A percentile compares a stretch with the other conserved stretches of the same genome.
These are phyloP conservation scores for Pseudogymnoascus sp. DNA, from an alignment of 2,329 filamentous ascomycete species.

Conservation along the genomic window DNA sequence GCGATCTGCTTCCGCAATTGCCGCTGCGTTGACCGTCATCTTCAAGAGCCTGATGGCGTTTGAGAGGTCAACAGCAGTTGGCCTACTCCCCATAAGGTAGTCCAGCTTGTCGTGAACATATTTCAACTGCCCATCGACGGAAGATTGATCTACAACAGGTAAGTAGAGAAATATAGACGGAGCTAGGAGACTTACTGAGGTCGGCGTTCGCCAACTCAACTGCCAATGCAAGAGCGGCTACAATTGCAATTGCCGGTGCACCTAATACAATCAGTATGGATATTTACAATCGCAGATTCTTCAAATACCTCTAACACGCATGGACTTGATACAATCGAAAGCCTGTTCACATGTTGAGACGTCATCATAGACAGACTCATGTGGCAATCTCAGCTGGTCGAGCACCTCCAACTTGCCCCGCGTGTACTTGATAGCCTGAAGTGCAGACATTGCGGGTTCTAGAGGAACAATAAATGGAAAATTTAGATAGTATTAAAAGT, in stretches of 20 bases:
- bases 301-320: constrained; percentile 59
- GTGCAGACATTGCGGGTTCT: constrained; percentile 33
- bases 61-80: constrained; percentile 89
- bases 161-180: not conserved
- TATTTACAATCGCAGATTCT: not conserved
- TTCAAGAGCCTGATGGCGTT: constrained; percentile 84
- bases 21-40: constrained; percentile 48
- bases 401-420: constrained; percentile 69
- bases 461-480: not conserved
- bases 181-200: constrained; percentile 34
- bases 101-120: constrained; percentile 73
- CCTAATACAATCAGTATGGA: constrained; percentile 38
- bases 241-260: constrained; percentile 94
- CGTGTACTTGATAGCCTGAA: constrained; percentile 73
- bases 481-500: not conserved
- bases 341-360: constrained; percentile 67
- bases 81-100: constrained; percentile 81
- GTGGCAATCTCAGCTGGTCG: constrained; percentile 76
- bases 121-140: constrained; percentile 53
- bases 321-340: constrained; percentile 75
- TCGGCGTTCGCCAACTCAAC: constrained; percentile 66
- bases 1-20: constrained; percentile 33
- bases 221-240: constrained; percentile 83
- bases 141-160: constrained; percentile 5
- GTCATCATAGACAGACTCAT: constrained; percentile 71